Conservation (phyloP, 139 green algal genomes). For the Chlorella sp. region DNA sequence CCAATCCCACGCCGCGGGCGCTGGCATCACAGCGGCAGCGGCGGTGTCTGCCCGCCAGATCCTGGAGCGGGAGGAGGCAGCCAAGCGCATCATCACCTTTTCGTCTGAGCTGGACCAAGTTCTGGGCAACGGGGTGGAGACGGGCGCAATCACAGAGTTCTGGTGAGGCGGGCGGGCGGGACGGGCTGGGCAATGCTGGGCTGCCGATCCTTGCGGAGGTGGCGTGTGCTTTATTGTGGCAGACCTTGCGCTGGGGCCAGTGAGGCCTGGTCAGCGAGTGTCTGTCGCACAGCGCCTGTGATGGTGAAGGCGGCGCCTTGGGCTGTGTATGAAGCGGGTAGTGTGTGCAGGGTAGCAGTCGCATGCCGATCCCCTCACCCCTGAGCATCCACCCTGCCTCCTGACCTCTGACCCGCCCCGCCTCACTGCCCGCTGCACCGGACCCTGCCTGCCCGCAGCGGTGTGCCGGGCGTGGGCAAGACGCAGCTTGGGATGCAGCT, state of each 20-base stretch:
- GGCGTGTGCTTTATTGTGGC: no score
- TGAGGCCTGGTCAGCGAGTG: no score
- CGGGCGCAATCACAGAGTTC: constrained; percentile 78
- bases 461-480: constrained; percentile 88
- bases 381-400: no score
- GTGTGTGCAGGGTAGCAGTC: neutral
- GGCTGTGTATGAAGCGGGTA: neutral
- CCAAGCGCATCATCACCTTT: constrained; percentile 63
- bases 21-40: neutral
- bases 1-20: neutral
- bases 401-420: no score
- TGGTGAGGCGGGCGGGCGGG: constrained; percentile 41
- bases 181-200: neutral
- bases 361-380: neutral
- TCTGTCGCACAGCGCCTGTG: no score
- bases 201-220: neutral
- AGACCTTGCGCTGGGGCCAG: neutral
- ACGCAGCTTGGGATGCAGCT: constrained; percentile 84
- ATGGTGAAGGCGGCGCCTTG: no score
- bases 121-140: constrained; percentile 71
- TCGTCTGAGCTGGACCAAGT: constrained; percentile 65
- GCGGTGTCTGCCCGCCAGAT: constrained; percentile 42
- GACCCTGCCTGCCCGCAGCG: constrained; percentile 36
- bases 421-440: no score
- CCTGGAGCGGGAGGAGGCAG: constrained; percentile 8